Percentiles rank a stretch among this genome's conserved stretches.
Evolutionary conservation across 2,329 filamentous ascomycete genomes (phyloP).

Genomic region (Fusarium sp.): DNA sequence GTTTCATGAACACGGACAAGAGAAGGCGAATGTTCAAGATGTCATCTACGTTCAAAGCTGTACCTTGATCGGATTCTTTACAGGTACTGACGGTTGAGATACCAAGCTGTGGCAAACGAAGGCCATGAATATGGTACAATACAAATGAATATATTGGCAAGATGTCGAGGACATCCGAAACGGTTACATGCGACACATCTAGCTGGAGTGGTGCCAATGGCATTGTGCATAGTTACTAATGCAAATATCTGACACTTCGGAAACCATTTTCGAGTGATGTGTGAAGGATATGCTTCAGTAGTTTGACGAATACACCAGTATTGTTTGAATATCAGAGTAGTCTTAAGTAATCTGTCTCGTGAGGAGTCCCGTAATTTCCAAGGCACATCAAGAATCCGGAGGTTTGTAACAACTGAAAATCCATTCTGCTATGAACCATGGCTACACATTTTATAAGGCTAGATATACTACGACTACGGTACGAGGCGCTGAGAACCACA

Average conservation of each 20-base stretch:
- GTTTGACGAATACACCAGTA: neutral
- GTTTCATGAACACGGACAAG: conserved; percentile 39
- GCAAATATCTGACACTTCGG: neutral
- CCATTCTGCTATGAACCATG: neutral
- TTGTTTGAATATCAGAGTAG: neutral
- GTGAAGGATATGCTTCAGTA: neutral
- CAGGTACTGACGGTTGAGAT: conserved; percentile 9
- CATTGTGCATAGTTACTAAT: neutral
- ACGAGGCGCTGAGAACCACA: neutral
- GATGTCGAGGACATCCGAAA: neutral
- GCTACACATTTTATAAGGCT: neutral
- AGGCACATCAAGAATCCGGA: neutral
- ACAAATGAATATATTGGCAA: neutral
- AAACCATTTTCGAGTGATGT: neutral
- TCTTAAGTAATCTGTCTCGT: conserved; percentile 12
- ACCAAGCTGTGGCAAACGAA: neutral
- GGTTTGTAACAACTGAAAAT: neutral
- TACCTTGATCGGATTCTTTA: conserved; percentile 13
- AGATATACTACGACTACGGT: neutral
- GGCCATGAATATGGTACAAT: neutral
- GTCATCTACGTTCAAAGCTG: conserved; percentile 19
- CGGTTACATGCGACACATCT: neutral
- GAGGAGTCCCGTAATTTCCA: neutral
- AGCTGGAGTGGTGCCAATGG: neutral
- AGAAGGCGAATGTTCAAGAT: conserved; percentile 20